Conservation (phyloP, 768 basidiomycete genomes). For the Albatrellus ellisii region DNA sequence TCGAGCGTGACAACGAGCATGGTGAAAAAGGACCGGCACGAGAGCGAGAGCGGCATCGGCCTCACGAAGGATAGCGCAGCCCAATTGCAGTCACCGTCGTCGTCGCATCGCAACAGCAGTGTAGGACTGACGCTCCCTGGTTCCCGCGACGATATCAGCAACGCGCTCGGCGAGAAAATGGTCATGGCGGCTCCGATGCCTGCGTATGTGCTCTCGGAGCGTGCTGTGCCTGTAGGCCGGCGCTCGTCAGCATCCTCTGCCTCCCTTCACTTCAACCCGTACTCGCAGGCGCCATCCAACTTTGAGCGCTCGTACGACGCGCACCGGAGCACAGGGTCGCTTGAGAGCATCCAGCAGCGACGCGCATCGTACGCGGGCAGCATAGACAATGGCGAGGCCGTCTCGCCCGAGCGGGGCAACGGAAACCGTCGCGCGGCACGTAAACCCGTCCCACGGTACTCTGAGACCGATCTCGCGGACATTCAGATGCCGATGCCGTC, state of each 20-base stretch:
- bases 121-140: slow-evolving; percentile 3
- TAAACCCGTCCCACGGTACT: slow-evolving; percentile 14
- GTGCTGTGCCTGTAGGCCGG: too few relatives aligned
- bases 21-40: too few relatives aligned
- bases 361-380: not conserved
- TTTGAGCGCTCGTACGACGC: too few relatives aligned
- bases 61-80: not conserved
- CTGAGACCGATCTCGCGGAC: not conserved
- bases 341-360: not conserved
- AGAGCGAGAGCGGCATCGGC: not conserved
- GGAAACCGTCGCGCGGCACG: slow-evolving; percentile 4
- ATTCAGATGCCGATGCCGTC: not conserved
- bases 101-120: not conserved
- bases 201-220: too few relatives aligned
- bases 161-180: slow-evolving; percentile 9
- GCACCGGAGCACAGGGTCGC: too few relatives aligned
- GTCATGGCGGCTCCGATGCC: not conserved
- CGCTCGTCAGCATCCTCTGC: too few relatives aligned
- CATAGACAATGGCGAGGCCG: slow-evolving; percentile 1
- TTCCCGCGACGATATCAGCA: slow-evolving; percentile 11
- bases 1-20: too few relatives aligned
- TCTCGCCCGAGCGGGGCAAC: slow-evolving; percentile 7
- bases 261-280: too few relatives aligned
- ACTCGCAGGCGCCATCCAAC: too few relatives aligned
- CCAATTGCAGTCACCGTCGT: not conserved